Evolutionary conservation across 176 grass and related monocot species (phyloP).

Genomic region (Aegilops speltoides): DNA sequence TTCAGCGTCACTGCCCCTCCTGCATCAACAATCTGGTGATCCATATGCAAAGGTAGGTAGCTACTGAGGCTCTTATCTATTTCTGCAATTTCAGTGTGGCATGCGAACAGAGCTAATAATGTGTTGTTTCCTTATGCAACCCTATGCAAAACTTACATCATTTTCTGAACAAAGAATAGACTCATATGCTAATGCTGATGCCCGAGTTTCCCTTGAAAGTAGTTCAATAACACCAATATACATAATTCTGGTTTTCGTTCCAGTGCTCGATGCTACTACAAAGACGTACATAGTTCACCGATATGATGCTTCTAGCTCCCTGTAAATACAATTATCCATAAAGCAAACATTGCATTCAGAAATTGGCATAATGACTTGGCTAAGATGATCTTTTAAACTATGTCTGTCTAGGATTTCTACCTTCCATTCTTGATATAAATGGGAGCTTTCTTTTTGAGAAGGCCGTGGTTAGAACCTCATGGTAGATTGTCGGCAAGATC

Average conservation of each 20-base stretch:
- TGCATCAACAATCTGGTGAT: slow-evolving; percentile 81
- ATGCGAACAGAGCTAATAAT: slow-evolving; percentile 14
- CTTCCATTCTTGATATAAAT: too few relatives aligned
- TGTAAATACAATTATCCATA: neutral
- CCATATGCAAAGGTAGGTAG: slow-evolving; percentile 76
- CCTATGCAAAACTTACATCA: too few relatives aligned
- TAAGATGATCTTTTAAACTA: neutral
- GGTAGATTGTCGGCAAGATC: too few relatives aligned
- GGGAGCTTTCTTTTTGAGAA: too few relatives aligned
- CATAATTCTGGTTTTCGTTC: slow-evolving; percentile 3
- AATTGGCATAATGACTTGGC: slow-evolving; percentile 49
- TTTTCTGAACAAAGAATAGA: too few relatives aligned
- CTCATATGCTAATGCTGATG: slow-evolving; percentile 47
- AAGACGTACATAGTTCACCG: neutral
- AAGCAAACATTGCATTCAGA: slow-evolving; percentile 73
- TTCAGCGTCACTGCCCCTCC: slow-evolving; percentile 37
- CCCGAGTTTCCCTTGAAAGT: slow-evolving; percentile 41
- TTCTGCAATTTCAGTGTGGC: neutral
- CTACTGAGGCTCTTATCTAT: slow-evolving; percentile 4
- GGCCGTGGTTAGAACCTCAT: too few relatives aligned
- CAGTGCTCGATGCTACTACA: neutral
- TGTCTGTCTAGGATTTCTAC: neutral
- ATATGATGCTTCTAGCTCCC: neutral
- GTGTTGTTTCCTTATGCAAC: neutral
- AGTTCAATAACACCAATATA: neutral